A percentile compares a stretch with the other conserved stretches of the same genome.
These are phyloP conservation scores for Parietichytrium sp. DNA, from an alignment of 108 stramenopile genomes.

Conservation along the genomic window DNA sequence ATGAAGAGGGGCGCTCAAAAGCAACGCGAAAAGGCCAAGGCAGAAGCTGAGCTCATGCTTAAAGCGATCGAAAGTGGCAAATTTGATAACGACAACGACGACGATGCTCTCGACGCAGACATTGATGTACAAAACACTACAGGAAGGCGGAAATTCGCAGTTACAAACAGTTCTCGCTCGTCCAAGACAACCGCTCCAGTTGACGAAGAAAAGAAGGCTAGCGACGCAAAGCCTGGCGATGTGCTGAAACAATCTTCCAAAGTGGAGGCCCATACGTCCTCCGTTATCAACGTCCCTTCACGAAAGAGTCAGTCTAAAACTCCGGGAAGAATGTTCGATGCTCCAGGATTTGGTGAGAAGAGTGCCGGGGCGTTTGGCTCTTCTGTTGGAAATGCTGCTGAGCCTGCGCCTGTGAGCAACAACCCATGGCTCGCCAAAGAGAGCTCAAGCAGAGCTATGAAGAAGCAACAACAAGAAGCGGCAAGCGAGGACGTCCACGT, in stretches of 20 bases:
- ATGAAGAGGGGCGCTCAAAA: conserved; percentile 8
- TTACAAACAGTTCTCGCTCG: neutral
- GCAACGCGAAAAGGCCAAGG: neutral
- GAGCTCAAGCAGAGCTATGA: too few relatives aligned
- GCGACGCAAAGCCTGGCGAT: too few relatives aligned
- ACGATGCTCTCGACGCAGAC: neutral
- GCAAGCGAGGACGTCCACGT: too few relatives aligned
- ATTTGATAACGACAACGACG: neutral
- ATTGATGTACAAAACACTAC: neutral
- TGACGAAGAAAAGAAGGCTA: neutral
- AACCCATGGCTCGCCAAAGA: too few relatives aligned
- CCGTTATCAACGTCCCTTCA: neutral
- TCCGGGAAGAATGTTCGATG: neutral
- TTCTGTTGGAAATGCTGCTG: too few relatives aligned
- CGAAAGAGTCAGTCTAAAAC: neutral
- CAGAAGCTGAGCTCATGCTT: neutral
- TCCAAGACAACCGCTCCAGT: neutral
- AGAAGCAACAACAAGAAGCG: too few relatives aligned
- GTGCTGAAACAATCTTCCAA: too few relatives aligned
- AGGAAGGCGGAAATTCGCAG: neutral
- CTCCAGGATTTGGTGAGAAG: too few relatives aligned
- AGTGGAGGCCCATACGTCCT: neutral
- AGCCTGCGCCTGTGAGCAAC: too few relatives aligned
- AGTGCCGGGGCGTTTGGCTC: too few relatives aligned
- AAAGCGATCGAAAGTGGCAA: neutral